Percentiles rank a stretch among this genome's conserved stretches.
These are phyloP conservation scores for Candida sanyaensis DNA, from an alignment of 1,139 yeast genomes.

Conservation along the genomic window DNA sequence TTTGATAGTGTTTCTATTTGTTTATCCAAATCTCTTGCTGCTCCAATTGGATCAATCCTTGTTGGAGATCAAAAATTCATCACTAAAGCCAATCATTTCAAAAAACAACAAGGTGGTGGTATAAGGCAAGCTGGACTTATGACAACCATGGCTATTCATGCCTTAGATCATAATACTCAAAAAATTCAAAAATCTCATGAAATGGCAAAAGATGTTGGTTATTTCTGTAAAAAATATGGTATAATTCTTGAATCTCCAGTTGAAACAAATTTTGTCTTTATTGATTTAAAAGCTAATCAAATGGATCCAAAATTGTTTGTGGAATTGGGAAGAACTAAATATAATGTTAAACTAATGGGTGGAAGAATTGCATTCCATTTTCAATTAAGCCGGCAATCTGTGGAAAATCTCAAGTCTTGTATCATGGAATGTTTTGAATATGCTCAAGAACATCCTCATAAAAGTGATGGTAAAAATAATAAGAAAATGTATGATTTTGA, in stretches of 20 bases:
- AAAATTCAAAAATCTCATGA: slow-evolving; percentile 62
- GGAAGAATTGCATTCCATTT: slow-evolving; percentile 84
- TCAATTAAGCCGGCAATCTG: slow-evolving; percentile 67
- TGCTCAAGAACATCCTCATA: slow-evolving; percentile 29
- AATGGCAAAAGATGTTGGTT: slow-evolving; percentile 68
- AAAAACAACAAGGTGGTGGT: slow-evolving; percentile 97
- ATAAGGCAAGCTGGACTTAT: slow-evolving; percentile 87
- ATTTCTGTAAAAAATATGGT: slow-evolving; percentile 48
- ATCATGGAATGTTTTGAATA: slow-evolving; percentile 58
- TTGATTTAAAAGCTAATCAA: slow-evolving; percentile 61
- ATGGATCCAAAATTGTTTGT: slow-evolving; percentile 61
- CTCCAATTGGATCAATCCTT: slow-evolving; percentile 89
- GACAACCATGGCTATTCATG: slow-evolving; percentile 77
- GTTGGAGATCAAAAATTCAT: slow-evolving; percentile 69
- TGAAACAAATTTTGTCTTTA: slow-evolving; percentile 83
- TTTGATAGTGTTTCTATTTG: slow-evolving; percentile 92
- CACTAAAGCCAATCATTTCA: slow-evolving; percentile 78
- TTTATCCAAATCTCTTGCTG: slow-evolving; percentile 88
- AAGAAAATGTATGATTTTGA: slow-evolving; percentile 36
- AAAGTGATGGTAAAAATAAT: slow-evolving; percentile 22
- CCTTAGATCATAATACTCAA: slow-evolving; percentile 74
- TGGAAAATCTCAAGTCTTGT: slow-evolving; percentile 65
- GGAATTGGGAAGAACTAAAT: slow-evolving; percentile 53
- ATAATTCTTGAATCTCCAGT: slow-evolving; percentile 72
- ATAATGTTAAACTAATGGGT: slow-evolving; percentile 70